Percentiles rank a stretch among this genome's conserved stretches.
phyloP scores from a whole-genome alignment of 495 filamentous ascomycete genomes.

The Daldinia caldariorum region DNA sequence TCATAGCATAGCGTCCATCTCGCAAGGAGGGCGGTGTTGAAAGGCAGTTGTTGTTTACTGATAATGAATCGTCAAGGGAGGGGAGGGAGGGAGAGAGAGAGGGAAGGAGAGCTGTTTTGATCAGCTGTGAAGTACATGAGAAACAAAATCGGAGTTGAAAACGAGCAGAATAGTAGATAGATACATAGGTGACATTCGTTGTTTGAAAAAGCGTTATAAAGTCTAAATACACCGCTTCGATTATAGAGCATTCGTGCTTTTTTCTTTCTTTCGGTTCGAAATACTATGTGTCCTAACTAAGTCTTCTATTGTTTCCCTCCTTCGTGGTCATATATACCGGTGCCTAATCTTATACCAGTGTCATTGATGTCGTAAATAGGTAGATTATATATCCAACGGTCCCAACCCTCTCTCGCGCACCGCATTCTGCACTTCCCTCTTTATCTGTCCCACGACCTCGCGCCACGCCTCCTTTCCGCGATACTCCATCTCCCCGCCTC shows the following conservation, averaged over 20 bases:
- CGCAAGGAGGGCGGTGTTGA: neutral
- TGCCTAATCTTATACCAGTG: neutral
- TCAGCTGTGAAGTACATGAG: constrained; percentile 3
- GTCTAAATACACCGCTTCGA: constrained; percentile 13
- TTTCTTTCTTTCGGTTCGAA: neutral
- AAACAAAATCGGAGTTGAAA: neutral
- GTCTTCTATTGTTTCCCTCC: neutral
- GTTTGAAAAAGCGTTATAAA: constrained; percentile 16
- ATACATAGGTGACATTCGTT: constrained; percentile 26
- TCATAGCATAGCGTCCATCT: neutral
- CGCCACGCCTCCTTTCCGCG: constrained; percentile 51
- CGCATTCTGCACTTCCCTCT: constrained; percentile 67
- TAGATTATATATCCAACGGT: constrained; percentile 60
- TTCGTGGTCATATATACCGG: neutral
- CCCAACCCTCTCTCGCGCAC: constrained; percentile 71
- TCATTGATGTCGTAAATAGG: neutral
- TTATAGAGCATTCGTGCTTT: neutral
- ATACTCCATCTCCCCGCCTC: constrained; percentile 40
- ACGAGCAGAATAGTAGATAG: constrained; percentile 21
- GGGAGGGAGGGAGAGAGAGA: neutral
- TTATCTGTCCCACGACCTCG: constrained; percentile 64
- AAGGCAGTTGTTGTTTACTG: constrained; percentile 1
- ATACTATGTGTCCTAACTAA: neutral
- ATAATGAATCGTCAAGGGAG: neutral
- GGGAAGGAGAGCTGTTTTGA: neutral